Conservation (phyloP, 108 stramenopile genomes). For the Skeletonema potamos region DNA sequence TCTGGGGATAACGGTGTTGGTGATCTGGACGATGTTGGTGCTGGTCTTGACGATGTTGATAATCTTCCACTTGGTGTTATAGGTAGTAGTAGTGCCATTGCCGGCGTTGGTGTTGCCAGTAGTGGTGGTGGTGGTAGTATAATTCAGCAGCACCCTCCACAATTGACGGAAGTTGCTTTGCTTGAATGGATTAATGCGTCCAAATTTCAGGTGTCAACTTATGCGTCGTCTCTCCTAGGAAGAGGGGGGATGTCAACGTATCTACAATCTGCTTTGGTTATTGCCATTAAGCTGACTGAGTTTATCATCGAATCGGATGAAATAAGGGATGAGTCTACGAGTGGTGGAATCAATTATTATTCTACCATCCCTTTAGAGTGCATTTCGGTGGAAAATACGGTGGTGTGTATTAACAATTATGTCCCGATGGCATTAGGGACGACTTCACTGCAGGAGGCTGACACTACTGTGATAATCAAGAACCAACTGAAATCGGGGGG, state of each 20-base stretch:
- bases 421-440: too few relatives aligned
- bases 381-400: constrained; percentile 9
- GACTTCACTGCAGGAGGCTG: neutral
- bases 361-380: constrained; percentile 20
- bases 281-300: constrained; percentile 30
- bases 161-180: neutral
- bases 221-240: neutral
- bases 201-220: neutral
- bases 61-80: neutral
- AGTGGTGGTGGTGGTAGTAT: too few relatives aligned
- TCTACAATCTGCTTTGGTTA: constrained; percentile 2
- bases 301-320: constrained; percentile 6
- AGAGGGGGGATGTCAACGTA: neutral
- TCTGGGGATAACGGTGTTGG: neutral
- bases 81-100: neutral
- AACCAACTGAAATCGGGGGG: neutral
- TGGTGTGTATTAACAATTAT: neutral
- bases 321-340: neutral
- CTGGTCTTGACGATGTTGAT: neutral
- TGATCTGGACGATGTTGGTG: neutral
- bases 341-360: neutral
- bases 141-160: too few relatives aligned
- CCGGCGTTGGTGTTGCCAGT: neutral
- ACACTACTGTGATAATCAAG: neutral
- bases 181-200: constrained; percentile 10